Conservation (phyloP, 495 filamentous ascomycete genomes). For the Daldinia childiae region DNA sequence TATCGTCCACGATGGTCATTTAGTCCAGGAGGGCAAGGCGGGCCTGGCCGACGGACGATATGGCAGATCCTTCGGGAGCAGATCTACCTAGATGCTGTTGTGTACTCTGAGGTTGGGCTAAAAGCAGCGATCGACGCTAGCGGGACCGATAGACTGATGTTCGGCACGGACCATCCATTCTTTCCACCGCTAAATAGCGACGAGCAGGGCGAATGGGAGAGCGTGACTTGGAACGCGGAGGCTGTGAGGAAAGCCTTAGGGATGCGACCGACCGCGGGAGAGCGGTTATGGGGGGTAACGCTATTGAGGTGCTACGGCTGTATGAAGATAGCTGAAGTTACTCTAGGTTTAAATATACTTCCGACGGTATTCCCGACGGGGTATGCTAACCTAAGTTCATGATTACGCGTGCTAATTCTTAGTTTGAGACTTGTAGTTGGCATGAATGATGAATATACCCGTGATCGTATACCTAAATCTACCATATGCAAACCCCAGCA, state of each 20-base stretch:
- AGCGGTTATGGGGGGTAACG: conserved; percentile 75
- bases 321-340: conserved; percentile 45
- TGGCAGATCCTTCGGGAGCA: conserved; percentile 89
- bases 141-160: conserved; percentile 74
- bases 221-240: conserved; percentile 79
- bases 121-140: conserved; percentile 74
- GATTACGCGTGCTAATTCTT: neutral
- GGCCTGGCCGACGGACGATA: conserved; percentile 63
- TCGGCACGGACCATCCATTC: conserved; percentile 95
- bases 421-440: neutral
- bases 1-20: conserved; percentile 79
- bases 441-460: neutral
- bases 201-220: conserved; percentile 76
- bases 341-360: neutral
- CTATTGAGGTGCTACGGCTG: conserved; percentile 69
- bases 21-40: conserved; percentile 62
- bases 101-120: conserved; percentile 78
- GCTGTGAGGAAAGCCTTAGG: conserved; percentile 72
- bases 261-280: conserved; percentile 58
- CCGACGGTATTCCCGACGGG: neutral
- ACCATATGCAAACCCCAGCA: neutral
- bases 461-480: too few relatives aligned
- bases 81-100: conserved; percentile 88
- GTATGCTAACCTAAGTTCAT: neutral
- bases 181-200: conserved; percentile 79